Percentiles rank a stretch among this genome's conserved stretches.
Conservation (phyloP, 169 alveolate genomes). For the Plasmodium knowlesi region DNA sequence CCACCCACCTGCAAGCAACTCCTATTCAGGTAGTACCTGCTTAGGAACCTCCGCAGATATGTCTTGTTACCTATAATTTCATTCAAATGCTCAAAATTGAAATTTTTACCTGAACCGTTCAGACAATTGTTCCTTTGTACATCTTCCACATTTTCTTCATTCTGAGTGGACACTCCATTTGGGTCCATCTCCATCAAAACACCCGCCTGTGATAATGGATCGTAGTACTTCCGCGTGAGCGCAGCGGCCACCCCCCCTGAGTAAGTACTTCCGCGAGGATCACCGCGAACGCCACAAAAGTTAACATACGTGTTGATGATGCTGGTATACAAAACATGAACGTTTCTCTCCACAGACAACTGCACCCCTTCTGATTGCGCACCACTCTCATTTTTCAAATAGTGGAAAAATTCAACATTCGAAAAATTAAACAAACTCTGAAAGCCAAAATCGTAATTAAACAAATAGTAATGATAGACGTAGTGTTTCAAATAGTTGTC, state of each 20-base stretch:
- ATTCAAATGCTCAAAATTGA: slow-evolving; percentile 32
- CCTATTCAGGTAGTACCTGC: slow-evolving; percentile 24
- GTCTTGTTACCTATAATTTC: slow-evolving; percentile 35
- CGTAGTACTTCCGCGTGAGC: background rate
- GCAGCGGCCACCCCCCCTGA: background rate
- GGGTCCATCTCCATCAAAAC: background rate
- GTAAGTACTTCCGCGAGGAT: background rate
- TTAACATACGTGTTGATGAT: slow-evolving; percentile 50
- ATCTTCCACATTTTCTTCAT: background rate
- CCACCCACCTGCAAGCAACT: background rate
- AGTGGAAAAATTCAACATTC: slow-evolving; percentile 55
- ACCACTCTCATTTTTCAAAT: slow-evolving; percentile 8
- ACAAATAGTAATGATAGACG: slow-evolving; percentile 54
- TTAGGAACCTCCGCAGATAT: background rate
- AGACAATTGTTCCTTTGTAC: background rate
- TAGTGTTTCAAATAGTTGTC: slow-evolving; percentile 60
- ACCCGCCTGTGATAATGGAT: background rate
- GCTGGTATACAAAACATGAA: slow-evolving; percentile 39
- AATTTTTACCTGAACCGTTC: background rate
- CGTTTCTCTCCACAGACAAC: background rate
- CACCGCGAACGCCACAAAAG: background rate
- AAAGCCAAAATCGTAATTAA: slow-evolving; percentile 60
- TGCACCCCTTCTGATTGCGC: background rate
- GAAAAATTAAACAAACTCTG: slow-evolving; percentile 55
- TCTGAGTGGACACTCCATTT: background rate